These are phyloP conservation scores for Ramaria rubella DNA, from an alignment of 768 basidiomycete species.

Conservation along the genomic window DNA sequence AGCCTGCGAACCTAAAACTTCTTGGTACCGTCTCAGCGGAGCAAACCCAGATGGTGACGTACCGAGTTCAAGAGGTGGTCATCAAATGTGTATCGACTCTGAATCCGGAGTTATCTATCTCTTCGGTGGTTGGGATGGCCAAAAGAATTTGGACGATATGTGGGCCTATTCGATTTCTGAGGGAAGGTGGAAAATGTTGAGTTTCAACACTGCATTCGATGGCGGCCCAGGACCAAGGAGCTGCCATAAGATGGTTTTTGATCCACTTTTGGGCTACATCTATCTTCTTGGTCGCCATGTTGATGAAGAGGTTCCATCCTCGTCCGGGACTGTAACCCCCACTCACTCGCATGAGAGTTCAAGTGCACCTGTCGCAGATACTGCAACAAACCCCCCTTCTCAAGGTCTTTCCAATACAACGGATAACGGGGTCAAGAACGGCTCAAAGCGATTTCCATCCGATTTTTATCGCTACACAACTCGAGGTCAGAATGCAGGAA, in stretches of 20 bases:
- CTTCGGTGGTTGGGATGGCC: conserved; percentile 75
- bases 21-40: conserved; percentile 55
- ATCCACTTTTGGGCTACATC: conserved; percentile 59
- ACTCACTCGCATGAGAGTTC: background rate
- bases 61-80: conserved; percentile 66
- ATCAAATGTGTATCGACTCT: conserved; percentile 75
- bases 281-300: conserved; percentile 67
- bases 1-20: conserved; percentile 48
- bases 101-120: conserved; percentile 60
- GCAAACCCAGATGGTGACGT: conserved; percentile 59
- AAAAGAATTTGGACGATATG: conserved; percentile 68
- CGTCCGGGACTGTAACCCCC: background rate
- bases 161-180: conserved; percentile 62
- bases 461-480: conserved; percentile 78
- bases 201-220: conserved; percentile 46
- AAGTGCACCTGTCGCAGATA: background rate
- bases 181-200: conserved; percentile 57
- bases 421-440: background rate
- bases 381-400: background rate
- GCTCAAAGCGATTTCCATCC: conserved; percentile 28
- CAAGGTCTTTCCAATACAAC: background rate
- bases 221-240: conserved; percentile 67
- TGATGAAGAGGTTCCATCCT: conserved; percentile 41
- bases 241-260: conserved; percentile 81
- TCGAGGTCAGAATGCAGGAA: conserved; percentile 49